Base-by-base conservation (phyloP, 2,329 filamentous ascomycete genomes). In the Epichloe aotearoae region DNA sequence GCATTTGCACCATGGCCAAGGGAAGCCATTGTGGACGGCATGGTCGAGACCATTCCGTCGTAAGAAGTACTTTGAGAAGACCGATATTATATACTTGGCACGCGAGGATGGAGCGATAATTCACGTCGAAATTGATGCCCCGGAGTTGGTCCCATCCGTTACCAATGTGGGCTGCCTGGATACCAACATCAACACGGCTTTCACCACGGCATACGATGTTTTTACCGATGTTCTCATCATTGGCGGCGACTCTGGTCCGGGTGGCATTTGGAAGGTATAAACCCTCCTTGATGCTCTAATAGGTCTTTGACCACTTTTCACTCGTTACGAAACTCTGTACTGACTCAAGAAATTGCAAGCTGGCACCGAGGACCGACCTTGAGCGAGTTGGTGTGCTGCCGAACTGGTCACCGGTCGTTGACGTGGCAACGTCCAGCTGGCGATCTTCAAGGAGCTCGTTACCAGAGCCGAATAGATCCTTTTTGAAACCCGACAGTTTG, bases 81-180 rank as follows among this genome's bases (percentile, higher is more conserved):
- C 82, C 37, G 93, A 97, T 61, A 81, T 84, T 53, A 81, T 97
- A 46, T 95, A 93, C 61, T 71, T 98, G 15, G 86, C 85, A 11
- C 81, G 90, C 50, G 91, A 97, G 67, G 91, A 97, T 62, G 93
- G 93, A 3, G 72, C 83, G 46, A 75, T 96, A 10, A 77, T 83
- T 50, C 86, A 84, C 56, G 67, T 91, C 4, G 82, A 88, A 56
- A 80, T 88, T 52, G 77, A 79, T 42, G 74, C 74, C 5, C 71
- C 70, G 55, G 76, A 74, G 44, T 70, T 78, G 56, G 64, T 83
- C 49, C 72, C 75, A 48, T 72, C 74, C 40, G 71, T 75, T 50
- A 73, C 76, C 44, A 73, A 76, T 50, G 73, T 87, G 52, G 84
- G 85, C 7, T 74, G 75, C 30, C 47, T 80, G 87, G 56, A 74